Base-by-base conservation (phyloP, 331 rosid genomes). In the Saraca asoca region DNA sequence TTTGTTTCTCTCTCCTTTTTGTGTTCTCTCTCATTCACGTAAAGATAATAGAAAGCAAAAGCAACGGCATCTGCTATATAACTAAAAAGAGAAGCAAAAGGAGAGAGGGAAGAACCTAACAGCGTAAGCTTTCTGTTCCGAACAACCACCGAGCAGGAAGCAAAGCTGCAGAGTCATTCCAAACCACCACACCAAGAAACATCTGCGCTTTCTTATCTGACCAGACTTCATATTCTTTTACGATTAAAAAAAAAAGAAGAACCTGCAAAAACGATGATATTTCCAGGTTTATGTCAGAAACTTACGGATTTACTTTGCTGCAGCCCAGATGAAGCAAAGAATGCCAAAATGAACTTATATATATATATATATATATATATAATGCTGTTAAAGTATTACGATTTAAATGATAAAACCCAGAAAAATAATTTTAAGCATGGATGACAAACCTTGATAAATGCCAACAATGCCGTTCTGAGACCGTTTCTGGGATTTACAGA, bases 21-120 rank as follows among this genome's bases (percentile, higher is more conserved):
- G 9, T n/a, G 17, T 5, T 50, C 52, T 20, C 31, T 52, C 71
- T 35, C 7, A 15, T 17, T 57, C 45, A 7, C 34, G 41, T 4
- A 43, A 62, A 31, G 19, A 35, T 12, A 24, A 67, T 31, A 4
- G 18, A 11, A 68, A 48, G 53, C 24, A 19, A 51, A 62, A 51
- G 62, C 61, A 49, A 37, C n/a, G n/a, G n/a, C 6, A 29, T 33
- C 3, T 34, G 7, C 12, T 60, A 34, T 43, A 37, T 9, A 19
- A 55, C 29, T n/a, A 31, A 69, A 34, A 38, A 9, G 46, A 33
- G 45, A 16, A 60, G 18, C 6, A 17, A 65, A 38, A 48, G 14
- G 17, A 14, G n/a, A 50, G 53, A 3, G 31, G 3, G 57, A 7
- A 44, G 50, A 58, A 83, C 87, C 88, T 84, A 33, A 55, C 45